Evolutionary conservation across 192 early-diverging fungal genomes (phyloP).

Genomic region (Rhizoclosmatium globosum): DNA sequence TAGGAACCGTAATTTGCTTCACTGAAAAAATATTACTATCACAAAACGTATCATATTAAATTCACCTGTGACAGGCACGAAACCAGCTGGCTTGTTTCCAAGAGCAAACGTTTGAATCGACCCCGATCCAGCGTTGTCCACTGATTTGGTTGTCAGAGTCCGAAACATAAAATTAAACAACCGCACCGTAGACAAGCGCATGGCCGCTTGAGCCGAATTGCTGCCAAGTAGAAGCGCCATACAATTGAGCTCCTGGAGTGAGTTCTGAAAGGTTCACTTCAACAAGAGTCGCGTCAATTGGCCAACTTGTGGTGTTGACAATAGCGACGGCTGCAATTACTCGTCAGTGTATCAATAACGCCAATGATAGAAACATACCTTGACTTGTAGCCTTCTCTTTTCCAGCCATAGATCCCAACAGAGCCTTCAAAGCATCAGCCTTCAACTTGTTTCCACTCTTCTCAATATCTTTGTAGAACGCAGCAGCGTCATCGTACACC

Average conservation of each 20-base stretch:
- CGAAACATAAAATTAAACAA: background rate
- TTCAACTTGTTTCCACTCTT: slow-evolving; percentile 40
- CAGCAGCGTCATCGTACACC: slow-evolving; percentile 87
- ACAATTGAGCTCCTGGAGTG: slow-evolving; percentile 6
- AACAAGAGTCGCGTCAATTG: slow-evolving; percentile 26
- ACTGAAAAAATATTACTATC: slow-evolving; percentile 17
- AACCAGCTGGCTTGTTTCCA: slow-evolving; percentile 38
- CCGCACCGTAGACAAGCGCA: slow-evolving; percentile 31
- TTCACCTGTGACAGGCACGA: slow-evolving; percentile 41
- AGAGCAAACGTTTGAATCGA: slow-evolving; percentile 18
- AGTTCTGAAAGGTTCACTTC: slow-evolving; percentile 30
- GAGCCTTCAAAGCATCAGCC: slow-evolving; percentile 41
- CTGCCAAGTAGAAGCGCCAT: slow-evolving; percentile 18
- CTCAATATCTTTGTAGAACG: slow-evolving; percentile 58
- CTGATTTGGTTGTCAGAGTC: slow-evolving; percentile 14
- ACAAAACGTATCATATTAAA: background rate
- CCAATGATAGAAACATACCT: slow-evolving; percentile 30
- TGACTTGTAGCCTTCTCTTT: background rate
- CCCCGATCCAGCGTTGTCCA: slow-evolving; percentile 7
- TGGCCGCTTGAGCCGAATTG: slow-evolving; percentile 33
- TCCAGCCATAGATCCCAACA: slow-evolving; percentile 12
- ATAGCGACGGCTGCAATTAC: slow-evolving; percentile 32
- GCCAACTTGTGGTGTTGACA: slow-evolving; percentile 55
- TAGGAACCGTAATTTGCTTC: background rate
- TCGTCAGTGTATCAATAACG: slow-evolving; percentile 1